Conservation (phyloP, 169 alveolate genomes). For the Cryptosporidium ryanae region DNA sequence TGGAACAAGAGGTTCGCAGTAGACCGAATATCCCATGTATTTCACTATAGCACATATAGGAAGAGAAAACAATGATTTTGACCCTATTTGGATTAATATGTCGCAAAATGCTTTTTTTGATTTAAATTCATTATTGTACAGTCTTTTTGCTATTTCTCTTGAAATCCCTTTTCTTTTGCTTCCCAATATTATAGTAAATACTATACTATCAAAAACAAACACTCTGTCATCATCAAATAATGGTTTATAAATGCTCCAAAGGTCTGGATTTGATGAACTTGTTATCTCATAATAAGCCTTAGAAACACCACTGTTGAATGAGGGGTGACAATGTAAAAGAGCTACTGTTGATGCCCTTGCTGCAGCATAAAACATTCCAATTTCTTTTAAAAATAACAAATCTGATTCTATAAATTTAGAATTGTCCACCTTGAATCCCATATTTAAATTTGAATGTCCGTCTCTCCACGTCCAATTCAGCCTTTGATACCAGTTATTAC, state of each 20-base stretch:
- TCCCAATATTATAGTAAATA: conserved; percentile 78
- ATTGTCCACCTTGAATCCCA: conserved; percentile 1
- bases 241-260: conserved; percentile 79
- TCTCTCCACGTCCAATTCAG: conserved; percentile 65
- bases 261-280: conserved; percentile 16
- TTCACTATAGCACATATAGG: conserved; percentile 61
- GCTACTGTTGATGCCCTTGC: conserved; percentile 49
- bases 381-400: conserved; percentile 33
- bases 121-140: conserved; percentile 64
- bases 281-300: conserved; percentile 54
- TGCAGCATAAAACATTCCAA: conserved; percentile 69
- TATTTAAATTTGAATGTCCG: conserved; percentile 18
- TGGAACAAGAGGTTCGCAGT: conserved; percentile 67
- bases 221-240: conserved; percentile 80
- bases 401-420: conserved; percentile 54
- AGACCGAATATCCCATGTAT: conserved; percentile 63
- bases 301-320: conserved; percentile 45
- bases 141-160: conserved; percentile 68
- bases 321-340: conserved; percentile 63
- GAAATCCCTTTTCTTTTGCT: conserved; percentile 70
- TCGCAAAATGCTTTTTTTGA: conserved; percentile 67
- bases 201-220: conserved; percentile 80
- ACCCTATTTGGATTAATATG: conserved; percentile 58
- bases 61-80: conserved; percentile 52
- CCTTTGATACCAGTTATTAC: conserved; percentile 74